Evolutionary conservation across 1,139 yeast genomes (phyloP).

Genomic region (Zygosaccharomyces pseudobailii): DNA sequence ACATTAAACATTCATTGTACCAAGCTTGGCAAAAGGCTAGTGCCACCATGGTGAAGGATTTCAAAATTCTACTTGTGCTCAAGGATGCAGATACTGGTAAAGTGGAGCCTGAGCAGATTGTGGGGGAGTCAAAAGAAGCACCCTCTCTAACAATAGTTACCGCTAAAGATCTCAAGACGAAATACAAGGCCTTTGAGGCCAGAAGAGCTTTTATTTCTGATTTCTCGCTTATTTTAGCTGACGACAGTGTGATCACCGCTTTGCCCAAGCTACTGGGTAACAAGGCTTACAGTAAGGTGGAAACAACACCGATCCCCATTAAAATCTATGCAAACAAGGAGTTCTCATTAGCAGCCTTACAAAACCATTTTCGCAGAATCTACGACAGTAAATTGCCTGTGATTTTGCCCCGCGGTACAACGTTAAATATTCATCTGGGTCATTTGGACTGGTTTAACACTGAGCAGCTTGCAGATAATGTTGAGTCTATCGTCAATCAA

Average conservation of each 20-base stretch:
- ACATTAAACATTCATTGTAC: constrained; percentile 31
- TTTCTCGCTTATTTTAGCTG: constrained; percentile 74
- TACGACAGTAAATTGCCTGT: constrained; percentile 53
- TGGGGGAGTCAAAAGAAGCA: constrained; percentile 38
- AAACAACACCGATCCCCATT: constrained; percentile 71
- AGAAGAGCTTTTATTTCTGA: constrained; percentile 58
- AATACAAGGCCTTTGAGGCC: constrained; percentile 63
- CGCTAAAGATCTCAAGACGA: constrained; percentile 56
- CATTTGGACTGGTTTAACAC: constrained; percentile 40
- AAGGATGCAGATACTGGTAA: constrained; percentile 33
- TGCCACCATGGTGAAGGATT: constrained; percentile 40
- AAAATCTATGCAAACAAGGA: constrained; percentile 37
- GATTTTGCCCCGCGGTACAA: constrained; percentile 71
- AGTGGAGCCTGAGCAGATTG: constrained; percentile 44
- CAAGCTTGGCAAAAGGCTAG: constrained; percentile 31
- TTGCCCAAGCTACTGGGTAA: constrained; percentile 88
- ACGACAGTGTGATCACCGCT: constrained; percentile 72
- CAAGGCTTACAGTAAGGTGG: constrained; percentile 61
- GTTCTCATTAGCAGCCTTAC: constrained; percentile 53
- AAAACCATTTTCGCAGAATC: constrained; percentile 55
- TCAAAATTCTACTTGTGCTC: constrained; percentile 66
- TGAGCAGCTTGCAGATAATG: constrained; percentile 46
- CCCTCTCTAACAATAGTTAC: constrained; percentile 39
- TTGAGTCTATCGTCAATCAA: constrained; percentile 49
- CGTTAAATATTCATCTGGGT: constrained; percentile 66